A percentile compares a stretch with the other conserved stretches of the same genome.
phyloP scores from a whole-genome alignment of 371 early-diverging fungal species.

The Conidiobolus incongruus region DNA sequence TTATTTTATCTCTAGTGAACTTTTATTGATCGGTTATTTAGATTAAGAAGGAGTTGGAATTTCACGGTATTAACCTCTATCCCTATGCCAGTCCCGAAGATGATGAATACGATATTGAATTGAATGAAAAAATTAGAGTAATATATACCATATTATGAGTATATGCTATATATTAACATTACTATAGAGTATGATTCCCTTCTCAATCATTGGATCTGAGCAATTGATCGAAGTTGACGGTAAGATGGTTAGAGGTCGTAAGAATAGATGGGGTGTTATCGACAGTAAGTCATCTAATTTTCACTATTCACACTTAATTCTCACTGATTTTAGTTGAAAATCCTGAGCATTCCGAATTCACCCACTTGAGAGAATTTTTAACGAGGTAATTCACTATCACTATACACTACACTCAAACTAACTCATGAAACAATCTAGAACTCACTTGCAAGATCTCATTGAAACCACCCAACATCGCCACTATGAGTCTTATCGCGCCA shows the following conservation, averaged over 20 bases:
- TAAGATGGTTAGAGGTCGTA: slow-evolving; percentile 38
- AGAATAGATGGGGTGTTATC: slow-evolving; percentile 40
- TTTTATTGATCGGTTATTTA: no score
- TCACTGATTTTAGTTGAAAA: slow-evolving; percentile 35
- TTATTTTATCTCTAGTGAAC: no score
- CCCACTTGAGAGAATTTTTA: slow-evolving; percentile 64
- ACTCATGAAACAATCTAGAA: slow-evolving; percentile 10
- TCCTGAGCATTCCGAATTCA: slow-evolving; percentile 68
- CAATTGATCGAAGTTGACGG: slow-evolving; percentile 53
- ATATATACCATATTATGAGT: no score
- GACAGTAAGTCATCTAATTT: slow-evolving; percentile 24
- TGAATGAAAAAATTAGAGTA: slow-evolving; percentile 46
- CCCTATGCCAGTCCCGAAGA: slow-evolving; percentile 69
- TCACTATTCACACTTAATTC: no score
- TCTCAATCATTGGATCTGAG: slow-evolving; percentile 73
- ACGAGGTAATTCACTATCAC: slow-evolving; percentile 26
- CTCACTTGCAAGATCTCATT: slow-evolving; percentile 65
- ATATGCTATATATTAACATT: no score
- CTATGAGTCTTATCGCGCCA: slow-evolving; percentile 80
- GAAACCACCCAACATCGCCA: slow-evolving; percentile 70
- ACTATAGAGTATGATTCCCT: no score
- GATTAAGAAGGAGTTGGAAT: slow-evolving; percentile 78
- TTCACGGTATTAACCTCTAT: slow-evolving; percentile 75
- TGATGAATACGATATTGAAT: slow-evolving; percentile 46
- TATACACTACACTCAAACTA: neutral